These are phyloP conservation scores for Lactifluus pinguis DNA, from an alignment of 768 basidiomycete species.

Conservation along the genomic window DNA sequence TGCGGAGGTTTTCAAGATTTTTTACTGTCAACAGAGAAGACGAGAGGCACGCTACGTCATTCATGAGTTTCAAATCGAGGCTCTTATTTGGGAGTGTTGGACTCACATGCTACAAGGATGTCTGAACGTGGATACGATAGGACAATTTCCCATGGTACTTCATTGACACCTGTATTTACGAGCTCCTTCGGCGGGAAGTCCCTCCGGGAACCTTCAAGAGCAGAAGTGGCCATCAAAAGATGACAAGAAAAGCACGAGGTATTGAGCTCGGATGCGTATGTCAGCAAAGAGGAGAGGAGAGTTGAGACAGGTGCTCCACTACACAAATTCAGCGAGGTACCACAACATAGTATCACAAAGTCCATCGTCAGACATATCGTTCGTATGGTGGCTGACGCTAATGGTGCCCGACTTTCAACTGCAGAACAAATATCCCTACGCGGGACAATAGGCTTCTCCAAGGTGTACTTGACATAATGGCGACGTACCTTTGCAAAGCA, in stretches of 20 bases:
- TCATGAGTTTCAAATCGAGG: not conserved
- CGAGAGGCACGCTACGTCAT: slow-evolving; percentile 12
- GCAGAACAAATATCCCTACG: not conserved
- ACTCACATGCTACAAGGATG: slow-evolving; percentile 37
- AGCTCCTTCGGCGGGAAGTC: not conserved
- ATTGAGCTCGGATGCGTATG: not conserved
- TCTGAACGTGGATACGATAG: slow-evolving; percentile 22
- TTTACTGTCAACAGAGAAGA: slow-evolving; percentile 29
- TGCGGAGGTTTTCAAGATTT: slow-evolving; percentile 22
- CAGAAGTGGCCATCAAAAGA: not conserved
- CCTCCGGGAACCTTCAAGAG: not conserved
- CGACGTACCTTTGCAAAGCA: slow-evolving; percentile 1
- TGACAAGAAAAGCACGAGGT: slow-evolving; percentile 1
- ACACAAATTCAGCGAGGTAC: not conserved
- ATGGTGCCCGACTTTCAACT: not conserved
- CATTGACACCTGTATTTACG: not conserved
- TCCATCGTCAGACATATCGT: slow-evolving; percentile 2
- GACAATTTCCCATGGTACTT: slow-evolving; percentile 1
- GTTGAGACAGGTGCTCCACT: not conserved
- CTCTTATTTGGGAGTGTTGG: not conserved
- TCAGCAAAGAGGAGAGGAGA: not conserved
- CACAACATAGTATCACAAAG: slow-evolving; percentile 9
- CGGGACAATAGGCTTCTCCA: not conserved
- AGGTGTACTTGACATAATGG: not conserved
- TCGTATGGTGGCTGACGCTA: not conserved